Evolutionary conservation across 2,329 filamentous ascomycete genomes (phyloP).

Genomic region (Zymoseptoria brevis): DNA sequence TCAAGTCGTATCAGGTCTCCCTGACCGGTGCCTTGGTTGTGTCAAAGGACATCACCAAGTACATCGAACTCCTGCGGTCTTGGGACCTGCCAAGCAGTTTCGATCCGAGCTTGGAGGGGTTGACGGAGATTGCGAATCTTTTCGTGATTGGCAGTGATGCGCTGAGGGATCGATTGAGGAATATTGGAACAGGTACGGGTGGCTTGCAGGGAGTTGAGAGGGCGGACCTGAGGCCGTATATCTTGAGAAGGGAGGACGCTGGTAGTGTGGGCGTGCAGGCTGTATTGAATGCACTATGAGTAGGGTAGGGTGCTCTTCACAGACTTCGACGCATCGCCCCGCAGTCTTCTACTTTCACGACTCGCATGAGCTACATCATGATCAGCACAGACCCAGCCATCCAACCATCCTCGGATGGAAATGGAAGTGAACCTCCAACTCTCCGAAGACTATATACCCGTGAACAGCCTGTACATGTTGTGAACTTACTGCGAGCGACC

Average conservation of each 20-base stretch:
- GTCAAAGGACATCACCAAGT: slow-evolving; percentile 90
- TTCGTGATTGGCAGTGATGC: slow-evolving; percentile 75
- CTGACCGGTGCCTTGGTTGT: slow-evolving; percentile 91
- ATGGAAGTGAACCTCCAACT: background rate
- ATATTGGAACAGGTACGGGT: slow-evolving; percentile 31
- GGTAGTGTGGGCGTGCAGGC: slow-evolving; percentile 73
- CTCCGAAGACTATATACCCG: background rate
- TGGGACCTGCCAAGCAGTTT: slow-evolving; percentile 62
- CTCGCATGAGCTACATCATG: background rate
- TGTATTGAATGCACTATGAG: slow-evolving; percentile 59
- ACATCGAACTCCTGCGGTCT: slow-evolving; percentile 73
- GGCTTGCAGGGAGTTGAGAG: slow-evolving; percentile 36
- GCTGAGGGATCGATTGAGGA: slow-evolving; percentile 43
- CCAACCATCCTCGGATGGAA: background rate
- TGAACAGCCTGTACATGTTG: background rate
- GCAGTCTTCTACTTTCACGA: too few relatives aligned
- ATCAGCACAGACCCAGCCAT: background rate
- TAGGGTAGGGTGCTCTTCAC: background rate
- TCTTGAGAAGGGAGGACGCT: slow-evolving; percentile 77
- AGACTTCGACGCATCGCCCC: too few relatives aligned
- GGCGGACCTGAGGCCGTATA: slow-evolving; percentile 67
- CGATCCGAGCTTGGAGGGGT: slow-evolving; percentile 59
- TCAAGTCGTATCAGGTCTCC: slow-evolving; percentile 89
- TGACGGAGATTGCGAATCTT: slow-evolving; percentile 87
- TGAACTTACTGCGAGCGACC: background rate